Conservation (phyloP, 176 grass and related monocot genomes). For the Echinochloa phyllopogon region DNA sequence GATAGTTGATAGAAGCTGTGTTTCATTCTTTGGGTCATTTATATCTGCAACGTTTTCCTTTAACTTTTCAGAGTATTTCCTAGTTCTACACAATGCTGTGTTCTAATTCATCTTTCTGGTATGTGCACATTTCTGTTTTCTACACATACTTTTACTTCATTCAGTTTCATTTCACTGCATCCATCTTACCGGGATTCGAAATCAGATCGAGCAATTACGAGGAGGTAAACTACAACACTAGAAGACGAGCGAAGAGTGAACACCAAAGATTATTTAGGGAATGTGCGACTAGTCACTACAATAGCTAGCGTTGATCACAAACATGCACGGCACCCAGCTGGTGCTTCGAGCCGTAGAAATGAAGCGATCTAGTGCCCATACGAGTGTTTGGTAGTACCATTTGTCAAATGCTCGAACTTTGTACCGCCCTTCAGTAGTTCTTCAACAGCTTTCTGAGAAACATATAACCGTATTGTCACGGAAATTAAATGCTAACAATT, state of each 20-base stretch:
- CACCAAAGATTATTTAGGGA: constrained; percentile 41
- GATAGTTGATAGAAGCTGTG: no score
- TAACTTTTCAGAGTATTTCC: no score
- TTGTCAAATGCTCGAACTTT: constrained; percentile 49
- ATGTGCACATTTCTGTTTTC: no score
- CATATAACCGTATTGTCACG: constrained; percentile 3
- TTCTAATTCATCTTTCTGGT: no score
- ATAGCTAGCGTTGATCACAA: background rate
- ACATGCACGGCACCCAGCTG: background rate
- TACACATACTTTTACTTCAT: no score
- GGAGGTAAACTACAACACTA: background rate
- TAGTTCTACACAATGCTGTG: no score
- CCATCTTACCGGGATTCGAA: background rate
- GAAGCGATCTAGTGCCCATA: constrained; percentile 52
- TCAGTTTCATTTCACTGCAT: background rate
- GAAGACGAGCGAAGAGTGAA: background rate
- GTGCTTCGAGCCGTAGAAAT: background rate
- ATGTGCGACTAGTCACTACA: background rate
- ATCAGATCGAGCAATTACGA: background rate
- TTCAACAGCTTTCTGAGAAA: constrained; percentile 75
- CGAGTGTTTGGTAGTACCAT: constrained; percentile 41
- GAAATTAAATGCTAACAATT: background rate
- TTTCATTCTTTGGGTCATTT: no score
- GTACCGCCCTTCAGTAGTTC: constrained; percentile 49
- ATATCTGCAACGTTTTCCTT: no score